phyloP scores from a whole-genome alignment of 2,329 filamentous ascomycete genomes.

The Fusarium miscanthi region DNA sequence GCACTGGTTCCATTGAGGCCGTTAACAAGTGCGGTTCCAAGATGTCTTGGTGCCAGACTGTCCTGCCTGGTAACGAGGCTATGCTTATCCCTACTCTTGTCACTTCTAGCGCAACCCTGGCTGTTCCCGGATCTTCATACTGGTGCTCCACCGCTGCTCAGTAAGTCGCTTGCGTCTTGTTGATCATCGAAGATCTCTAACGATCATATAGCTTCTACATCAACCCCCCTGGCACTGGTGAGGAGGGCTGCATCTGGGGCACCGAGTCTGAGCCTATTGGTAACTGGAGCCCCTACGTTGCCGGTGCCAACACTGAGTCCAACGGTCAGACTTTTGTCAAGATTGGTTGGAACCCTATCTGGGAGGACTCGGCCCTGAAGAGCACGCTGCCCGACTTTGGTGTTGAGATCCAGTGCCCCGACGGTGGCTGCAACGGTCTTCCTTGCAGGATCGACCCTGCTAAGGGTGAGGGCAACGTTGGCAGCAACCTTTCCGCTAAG shows the following conservation, averaged over 20 bases:
- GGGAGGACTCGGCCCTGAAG: slow-evolving; percentile 65
- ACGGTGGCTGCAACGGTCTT: slow-evolving; percentile 74
- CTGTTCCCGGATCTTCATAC: slow-evolving; percentile 76
- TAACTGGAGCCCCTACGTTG: slow-evolving; percentile 83
- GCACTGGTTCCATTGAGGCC: slow-evolving; percentile 72
- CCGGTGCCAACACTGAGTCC: slow-evolving; percentile 76
- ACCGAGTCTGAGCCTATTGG: slow-evolving; percentile 69
- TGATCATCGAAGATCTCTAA: slow-evolving; percentile 40
- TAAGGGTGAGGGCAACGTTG: slow-evolving; percentile 67
- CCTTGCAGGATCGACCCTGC: slow-evolving; percentile 78
- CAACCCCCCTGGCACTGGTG: slow-evolving; percentile 76
- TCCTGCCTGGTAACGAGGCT: slow-evolving; percentile 81
- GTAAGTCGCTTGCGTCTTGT: slow-evolving; percentile 57
- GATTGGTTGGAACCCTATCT: slow-evolving; percentile 83
- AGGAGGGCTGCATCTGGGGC: slow-evolving; percentile 79
- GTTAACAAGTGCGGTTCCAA: slow-evolving; percentile 72
- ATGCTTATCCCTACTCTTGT: slow-evolving; percentile 86
- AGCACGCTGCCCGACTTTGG: slow-evolving; percentile 72
- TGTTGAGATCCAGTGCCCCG: slow-evolving; percentile 75
- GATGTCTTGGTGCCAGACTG: slow-evolving; percentile 82
- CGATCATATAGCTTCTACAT: slow-evolving; percentile 74
- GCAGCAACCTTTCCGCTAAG: slow-evolving; percentile 61
- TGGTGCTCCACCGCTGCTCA: slow-evolving; percentile 80
- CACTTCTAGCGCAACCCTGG: slow-evolving; percentile 65
- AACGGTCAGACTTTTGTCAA: slow-evolving; percentile 78